Evolutionary conservation across 345 rosid species (phyloP), one percentile per base, ranked within the genome.

Genomic region (Lepidium aucheri): DNA sequence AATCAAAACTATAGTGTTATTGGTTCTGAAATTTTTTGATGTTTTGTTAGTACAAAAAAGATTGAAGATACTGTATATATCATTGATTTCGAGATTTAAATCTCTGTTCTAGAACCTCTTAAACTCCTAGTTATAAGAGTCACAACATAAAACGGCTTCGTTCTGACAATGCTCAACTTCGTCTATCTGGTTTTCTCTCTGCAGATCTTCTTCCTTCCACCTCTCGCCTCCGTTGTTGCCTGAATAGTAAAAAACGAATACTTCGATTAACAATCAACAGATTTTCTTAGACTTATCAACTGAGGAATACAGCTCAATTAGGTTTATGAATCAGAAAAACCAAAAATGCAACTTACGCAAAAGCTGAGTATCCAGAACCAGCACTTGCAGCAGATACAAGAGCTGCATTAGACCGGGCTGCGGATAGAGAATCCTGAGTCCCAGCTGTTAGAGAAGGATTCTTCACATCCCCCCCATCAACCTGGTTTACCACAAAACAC

Each of bases 201-300:
- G 80, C 75, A 14, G 89, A 85, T 82, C 80, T 86, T 73, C 70
- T 83, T 76, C 85, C 97, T 75, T 88, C 97, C 24, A 81, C 85
- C 67, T 88, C 98, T 63, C 95, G 82, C 72, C 89, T 84, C 68
- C 86, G 83, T 76, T 93, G 97, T 75, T 86, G 96, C 61, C 97
- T 94, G 83, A 47, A 30, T 8, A n/a, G 8, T 67, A 16, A n/a
- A 46, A 63, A n/a, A 39, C 34, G 22, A 28, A 22, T 54, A 9
- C 12, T 64, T 15, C 1, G 33, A 64, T n/a, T 40, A 42, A 70
- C 16, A 53, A 44, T 22, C 63, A 61, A 39, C 12, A 32, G 54
- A 44, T 16, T 32, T 40, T 30, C 38, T 33, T 47, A 22, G 61
- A 57, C 15, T 39, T 15, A 16, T 46, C 32, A 3, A 45, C 72